Percentiles rank a stretch among this genome's conserved stretches.
Evolutionary conservation across 805 yeast genomes (phyloP).

Genomic region (Saccharomycopsis oosterbeekiorum): DNA sequence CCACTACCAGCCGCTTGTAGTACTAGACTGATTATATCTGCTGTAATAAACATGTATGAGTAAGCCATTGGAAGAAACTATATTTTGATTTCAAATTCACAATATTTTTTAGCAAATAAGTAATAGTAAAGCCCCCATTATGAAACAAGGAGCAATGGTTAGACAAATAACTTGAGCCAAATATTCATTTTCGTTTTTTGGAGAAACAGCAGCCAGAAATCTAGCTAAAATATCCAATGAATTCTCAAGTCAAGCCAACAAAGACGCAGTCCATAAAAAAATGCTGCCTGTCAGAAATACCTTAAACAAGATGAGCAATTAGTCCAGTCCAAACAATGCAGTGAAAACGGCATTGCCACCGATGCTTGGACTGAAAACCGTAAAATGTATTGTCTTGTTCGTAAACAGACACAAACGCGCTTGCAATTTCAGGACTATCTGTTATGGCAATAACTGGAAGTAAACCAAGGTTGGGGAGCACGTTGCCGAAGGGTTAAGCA

Average conservation of each 20-base stretch:
- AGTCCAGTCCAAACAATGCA: conserved; percentile 41
- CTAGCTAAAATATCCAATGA: conserved; percentile 63
- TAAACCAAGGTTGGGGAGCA: not conserved
- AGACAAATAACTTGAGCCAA: conserved; percentile 57
- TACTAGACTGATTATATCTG: conserved; percentile 55
- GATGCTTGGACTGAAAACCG: conserved; percentile 7
- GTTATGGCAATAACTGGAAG: not conserved
- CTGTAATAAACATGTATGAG: conserved; percentile 51
- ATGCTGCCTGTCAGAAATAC: conserved; percentile 41
- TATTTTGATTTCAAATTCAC: conserved; percentile 49
- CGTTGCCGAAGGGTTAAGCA: not conserved
- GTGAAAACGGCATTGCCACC: conserved; percentile 53
- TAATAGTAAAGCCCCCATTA: conserved; percentile 80
- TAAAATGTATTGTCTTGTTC: not conserved
- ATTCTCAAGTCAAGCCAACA: conserved; percentile 49
- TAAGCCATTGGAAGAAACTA: conserved; percentile 38
- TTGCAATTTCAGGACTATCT: not conserved
- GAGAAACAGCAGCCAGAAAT: conserved; percentile 33
- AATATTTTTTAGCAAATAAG: conserved; percentile 54
- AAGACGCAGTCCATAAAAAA: conserved; percentile 55
- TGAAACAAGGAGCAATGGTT: conserved; percentile 73
- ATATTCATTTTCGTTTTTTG: conserved; percentile 31
- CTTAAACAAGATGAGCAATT: conserved; percentile 32
- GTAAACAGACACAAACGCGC: not conserved
- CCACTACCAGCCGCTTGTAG: conserved; percentile 78